Conservation (phyloP, 139 green algal species). For the Gonium pectorale region DNA sequence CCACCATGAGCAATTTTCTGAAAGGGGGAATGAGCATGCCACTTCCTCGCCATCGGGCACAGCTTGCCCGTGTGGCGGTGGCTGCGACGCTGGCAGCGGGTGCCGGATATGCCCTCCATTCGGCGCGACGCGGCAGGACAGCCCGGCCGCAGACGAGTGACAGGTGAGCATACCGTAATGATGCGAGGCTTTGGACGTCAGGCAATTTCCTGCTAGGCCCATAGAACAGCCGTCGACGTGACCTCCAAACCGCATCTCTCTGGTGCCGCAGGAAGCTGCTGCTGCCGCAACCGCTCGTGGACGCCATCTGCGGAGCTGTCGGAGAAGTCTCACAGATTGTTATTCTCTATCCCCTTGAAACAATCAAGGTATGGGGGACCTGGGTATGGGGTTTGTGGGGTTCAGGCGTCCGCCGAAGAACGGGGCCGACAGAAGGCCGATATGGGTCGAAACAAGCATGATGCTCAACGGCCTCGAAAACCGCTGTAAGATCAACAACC, state of each 20-base stretch:
- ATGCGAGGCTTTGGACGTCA: too few relatives aligned
- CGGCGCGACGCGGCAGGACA: too few relatives aligned
- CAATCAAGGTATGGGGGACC: constrained; percentile 65
- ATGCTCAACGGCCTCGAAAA: not conserved
- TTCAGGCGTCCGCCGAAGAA: too few relatives aligned
- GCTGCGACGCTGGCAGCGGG: constrained; percentile 12
- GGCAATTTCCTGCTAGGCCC: too few relatives aligned
- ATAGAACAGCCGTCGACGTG: too few relatives aligned
- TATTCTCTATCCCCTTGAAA: constrained; percentile 78
- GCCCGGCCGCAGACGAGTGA: too few relatives aligned
- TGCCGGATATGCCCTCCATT: too few relatives aligned
- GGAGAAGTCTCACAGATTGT: constrained; percentile 74
- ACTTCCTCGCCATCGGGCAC: not conserved
- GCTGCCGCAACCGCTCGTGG: constrained; percentile 47
- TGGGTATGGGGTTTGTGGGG: too few relatives aligned
- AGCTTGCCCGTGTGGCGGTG: constrained; percentile 3
- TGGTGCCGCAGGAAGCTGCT: constrained; percentile 31
- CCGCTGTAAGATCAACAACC: not conserved
- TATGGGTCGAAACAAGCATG: not conserved
- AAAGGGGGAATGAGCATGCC: constrained; percentile 28
- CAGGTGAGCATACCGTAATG: too few relatives aligned
- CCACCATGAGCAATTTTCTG: constrained; percentile 22
- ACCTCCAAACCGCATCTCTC: too few relatives aligned
- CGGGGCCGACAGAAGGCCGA: too few relatives aligned
- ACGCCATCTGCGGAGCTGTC: constrained; percentile 67